Conservation (phyloP, 2,329 filamentous ascomycete species). For the Botrytis cinerea region DNA sequence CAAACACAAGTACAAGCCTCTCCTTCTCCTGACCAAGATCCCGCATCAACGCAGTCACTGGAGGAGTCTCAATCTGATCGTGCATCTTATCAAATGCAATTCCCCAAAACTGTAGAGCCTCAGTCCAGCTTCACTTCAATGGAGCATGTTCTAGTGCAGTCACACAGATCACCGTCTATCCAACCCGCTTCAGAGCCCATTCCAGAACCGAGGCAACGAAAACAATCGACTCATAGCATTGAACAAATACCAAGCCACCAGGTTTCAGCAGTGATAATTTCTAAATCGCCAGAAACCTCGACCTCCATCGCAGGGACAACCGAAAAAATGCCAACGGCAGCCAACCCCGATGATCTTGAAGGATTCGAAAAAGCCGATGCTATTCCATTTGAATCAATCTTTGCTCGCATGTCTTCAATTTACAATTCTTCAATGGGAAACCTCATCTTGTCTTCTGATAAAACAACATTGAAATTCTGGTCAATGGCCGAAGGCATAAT, state of each 20-base stretch:
- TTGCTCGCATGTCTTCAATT: slow-evolving; percentile 31
- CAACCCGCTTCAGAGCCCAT: background rate
- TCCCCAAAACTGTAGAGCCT: background rate
- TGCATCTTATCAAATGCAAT: background rate
- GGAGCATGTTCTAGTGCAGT: background rate
- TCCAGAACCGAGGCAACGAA: background rate
- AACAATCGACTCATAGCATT: background rate
- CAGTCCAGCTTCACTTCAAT: background rate
- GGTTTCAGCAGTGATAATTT: background rate
- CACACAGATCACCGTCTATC: background rate
- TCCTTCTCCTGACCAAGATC: background rate
- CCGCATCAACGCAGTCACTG: background rate
- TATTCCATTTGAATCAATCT: slow-evolving; percentile 27
- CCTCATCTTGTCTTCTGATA: slow-evolving; percentile 36
- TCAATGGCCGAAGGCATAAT: slow-evolving; percentile 24
- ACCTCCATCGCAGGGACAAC: background rate
- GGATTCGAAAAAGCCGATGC: slow-evolving; percentile 26
- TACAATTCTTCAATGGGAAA: slow-evolving; percentile 35
- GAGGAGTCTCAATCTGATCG: background rate
- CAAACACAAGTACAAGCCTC: background rate
- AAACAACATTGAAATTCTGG: slow-evolving; percentile 32
- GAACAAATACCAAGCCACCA: background rate
- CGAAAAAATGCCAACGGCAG: background rate
- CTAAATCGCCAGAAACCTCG: background rate
- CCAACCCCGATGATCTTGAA: slow-evolving; percentile 4